Percentiles rank a stretch among this genome's conserved stretches.
phyloP scores from a whole-genome alignment of 202 grass and related monocot species.

The Panicum hallii region DNA sequence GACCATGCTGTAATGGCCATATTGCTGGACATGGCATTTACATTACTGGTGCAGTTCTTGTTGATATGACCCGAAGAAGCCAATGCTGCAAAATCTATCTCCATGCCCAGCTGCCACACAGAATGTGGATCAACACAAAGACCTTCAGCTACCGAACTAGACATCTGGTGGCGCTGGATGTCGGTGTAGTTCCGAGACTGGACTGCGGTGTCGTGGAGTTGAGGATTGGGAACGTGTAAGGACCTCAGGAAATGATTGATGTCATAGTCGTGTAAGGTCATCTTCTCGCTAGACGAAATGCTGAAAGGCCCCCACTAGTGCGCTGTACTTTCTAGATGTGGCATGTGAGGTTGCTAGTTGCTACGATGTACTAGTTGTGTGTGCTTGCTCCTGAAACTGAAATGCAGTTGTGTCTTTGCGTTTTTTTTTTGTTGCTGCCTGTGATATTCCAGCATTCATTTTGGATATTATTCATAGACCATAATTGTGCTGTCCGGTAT shows the following conservation, averaged over 20 bases:
- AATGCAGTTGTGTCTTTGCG: too few relatives aligned
- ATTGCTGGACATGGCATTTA: slow-evolving; percentile 28
- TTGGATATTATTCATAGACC: too few relatives aligned
- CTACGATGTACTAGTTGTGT: neutral
- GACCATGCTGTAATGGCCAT: slow-evolving; percentile 4
- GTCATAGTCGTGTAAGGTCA: neutral
- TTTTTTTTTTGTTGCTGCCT: too few relatives aligned
- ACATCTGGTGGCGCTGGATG: slow-evolving; percentile 10
- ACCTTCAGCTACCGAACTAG: neutral
- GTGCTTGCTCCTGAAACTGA: neutral
- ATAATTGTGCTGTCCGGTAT: too few relatives aligned
- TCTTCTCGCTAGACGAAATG: neutral
- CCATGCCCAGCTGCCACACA: neutral
- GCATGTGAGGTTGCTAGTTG: neutral
- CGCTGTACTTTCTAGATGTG: neutral
- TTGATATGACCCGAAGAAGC: slow-evolving; percentile 33
- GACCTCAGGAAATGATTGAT: slow-evolving; percentile 42
- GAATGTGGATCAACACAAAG: slow-evolving; percentile 27
- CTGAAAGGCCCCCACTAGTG: neutral
- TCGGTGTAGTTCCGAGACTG: neutral
- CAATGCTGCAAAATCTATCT: slow-evolving; percentile 21
- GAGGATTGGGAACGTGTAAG: slow-evolving; percentile 7
- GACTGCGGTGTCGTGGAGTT: neutral
- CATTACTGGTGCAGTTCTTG: neutral
- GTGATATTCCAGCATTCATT: too few relatives aligned